Evolutionary conservation across 441 rosid genomes (phyloP), one percentile per base, ranked within the genome.

Genomic region (Francoa sonchifolia): DNA sequence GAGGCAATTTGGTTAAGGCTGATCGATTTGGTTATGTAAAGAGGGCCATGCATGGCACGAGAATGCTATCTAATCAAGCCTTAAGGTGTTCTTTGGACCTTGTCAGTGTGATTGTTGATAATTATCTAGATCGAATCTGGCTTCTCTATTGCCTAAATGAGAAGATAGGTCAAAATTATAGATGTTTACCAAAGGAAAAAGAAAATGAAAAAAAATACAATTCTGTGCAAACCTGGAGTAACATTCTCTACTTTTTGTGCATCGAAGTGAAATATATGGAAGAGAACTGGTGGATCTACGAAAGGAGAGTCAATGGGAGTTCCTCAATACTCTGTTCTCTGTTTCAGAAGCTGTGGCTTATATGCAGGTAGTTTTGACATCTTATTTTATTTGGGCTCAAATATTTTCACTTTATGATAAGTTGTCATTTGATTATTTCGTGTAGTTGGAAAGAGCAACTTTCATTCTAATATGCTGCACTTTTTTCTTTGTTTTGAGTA

Each of bases 291-390:
- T 89, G 56, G 98, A 82, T 65, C 64, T 89, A 50, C 86, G 98
- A 59, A 89, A 82, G 59, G 82, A 82, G 68, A 71, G 65, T 54
- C 89, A 80, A 30, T 89, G 95, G 98, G 95, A 63, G 61, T 89
- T 89, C 57, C 80, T 89, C 58, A 85, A 89, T 58, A 89, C 98
- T 2, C 66, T 89, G 12, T 89, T 89, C 62, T 89, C 98, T 29
- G 98, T 89, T 52, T 89, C 98, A 33, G 98, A 89, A 65, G 98
- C 92, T 47, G 84, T 89, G 58, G 94, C 95, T 27, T 89, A 66
- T 65, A 82, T 82, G 78, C 95, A 89, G 92, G 98, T 89, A 62
- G 39, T 21, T 55, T 45, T n/a, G n/a, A n/a, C n/a, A n/a, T n/a
- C n/a, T n/a, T n/a, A n/a, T n/a, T n/a, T n/a, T n/a, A n/a, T n/a